Evolutionary conservation across 345 rosid species (phyloP), one percentile per base, ranked within the genome.

Genomic region (Rhodomyrtus tomentosa): DNA sequence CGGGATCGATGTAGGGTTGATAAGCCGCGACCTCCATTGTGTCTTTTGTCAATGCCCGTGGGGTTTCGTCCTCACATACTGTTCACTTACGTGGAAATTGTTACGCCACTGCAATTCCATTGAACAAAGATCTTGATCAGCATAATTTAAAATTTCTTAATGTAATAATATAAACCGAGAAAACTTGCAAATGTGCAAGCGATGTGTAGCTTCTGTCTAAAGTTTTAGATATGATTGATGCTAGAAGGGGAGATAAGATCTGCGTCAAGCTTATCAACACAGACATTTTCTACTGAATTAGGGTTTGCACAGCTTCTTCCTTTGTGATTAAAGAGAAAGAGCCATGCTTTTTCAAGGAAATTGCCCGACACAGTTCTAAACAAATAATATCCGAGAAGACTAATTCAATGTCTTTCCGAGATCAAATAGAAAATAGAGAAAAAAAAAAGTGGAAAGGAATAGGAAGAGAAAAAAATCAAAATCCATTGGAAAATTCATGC

Each of bases 1-100:
- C 95, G 11, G 98, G 98, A 88, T 95, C 97, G 84, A 92, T 53
- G 84, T 92, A 94, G 82, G 98, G 98, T 84, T 92, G 93, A 85
- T 95, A 94, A 56, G 84, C 82, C 54, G 84, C 85, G 16, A 89
- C 86, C 88, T 93, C 95, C 98, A 95, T 95, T 86, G 87, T 88
- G 81, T 83, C 58, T 38, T 38, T 24, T 45, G 45, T 29, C 50
- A 4, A 25, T 50, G 12, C 6, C 49, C 50, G 14, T 8, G 25
- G 45, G 45, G 45, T 72, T 20, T 53, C 10, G 10, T 53, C 55
- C 25, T 53, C 55, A 53, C 27, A 9, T n/a, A 18, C 76, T 36
- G 76, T 68, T 68, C 76, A 68, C 22, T 68, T 18, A 68, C 25
- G 8, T 36, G 76, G 13, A 68, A 68, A 68, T 68, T 68, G 3